Evolutionary conservation across 345 rosid species (phyloP), one percentile per base, ranked within the genome.

Genomic region (Theobroma cacao): DNA sequence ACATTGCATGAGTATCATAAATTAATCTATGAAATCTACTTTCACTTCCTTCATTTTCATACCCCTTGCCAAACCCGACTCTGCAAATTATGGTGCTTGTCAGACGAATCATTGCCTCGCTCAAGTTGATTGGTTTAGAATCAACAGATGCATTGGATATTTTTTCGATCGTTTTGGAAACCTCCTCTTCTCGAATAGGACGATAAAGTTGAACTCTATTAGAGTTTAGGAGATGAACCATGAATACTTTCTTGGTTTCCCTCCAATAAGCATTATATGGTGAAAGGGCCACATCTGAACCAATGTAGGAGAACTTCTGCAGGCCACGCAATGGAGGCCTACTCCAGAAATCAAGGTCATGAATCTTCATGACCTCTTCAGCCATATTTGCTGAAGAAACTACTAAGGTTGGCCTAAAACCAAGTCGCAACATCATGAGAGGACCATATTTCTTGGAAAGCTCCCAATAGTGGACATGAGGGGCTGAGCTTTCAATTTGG

Each of bases 201-300:
- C 76, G 84, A 22, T 80, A 85, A 2, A 77, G 72, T 50, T 80
- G 83, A n/a, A 85, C 87, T 30, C 75, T 68, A 2, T 70, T 88
- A 0, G 83, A 6, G 50, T 69, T 83, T 22, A 90, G 86, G 36
- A 90, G 87, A 50, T 85, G 85, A 45, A 82, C 56, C 0, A 59
- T 78, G 41, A 85, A 83, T 2, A 85, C 33, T 74, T 78, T 88
- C 47, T 84, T 81, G 58, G 84, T 47, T 67, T 87, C 89, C 60
- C 82, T 85, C 91, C 91, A 85, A 52, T 86, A 85, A 4, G 56
- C 83, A 56, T 64, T 48, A n/a, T 76, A 86, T 0, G 91, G 90
- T 14, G 89, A 59, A 41, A 86, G 88, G 38, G 72, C 90, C 17
- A 91, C 4, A 69, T 88, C 93, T 1, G 79, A 18, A 56, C 85